Evolutionary conservation across 768 basidiomycete genomes (phyloP).

Genomic region (Aureoboletus auriporus): DNA sequence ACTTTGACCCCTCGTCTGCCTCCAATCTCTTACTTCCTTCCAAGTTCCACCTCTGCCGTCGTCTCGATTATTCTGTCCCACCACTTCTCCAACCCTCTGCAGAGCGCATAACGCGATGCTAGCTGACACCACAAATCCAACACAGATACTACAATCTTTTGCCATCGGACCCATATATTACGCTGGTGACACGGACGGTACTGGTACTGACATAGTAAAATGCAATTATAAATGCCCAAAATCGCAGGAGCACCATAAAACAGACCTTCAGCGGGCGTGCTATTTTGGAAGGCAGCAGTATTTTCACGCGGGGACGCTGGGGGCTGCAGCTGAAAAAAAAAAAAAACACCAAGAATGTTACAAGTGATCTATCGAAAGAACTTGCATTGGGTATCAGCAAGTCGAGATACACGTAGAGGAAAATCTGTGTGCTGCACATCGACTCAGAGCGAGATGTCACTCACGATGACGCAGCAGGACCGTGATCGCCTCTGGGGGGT

Average conservation of each 20-base stretch:
- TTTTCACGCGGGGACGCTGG: constrained; percentile 36
- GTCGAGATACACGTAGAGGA: constrained; percentile 44
- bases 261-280: constrained; percentile 43
- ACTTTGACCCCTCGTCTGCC: too few relatives aligned
- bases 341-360: constrained; percentile 43
- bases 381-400: constrained; percentile 40
- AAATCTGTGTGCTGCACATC: constrained; percentile 32
- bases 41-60: background rate
- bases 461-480: constrained; percentile 57
- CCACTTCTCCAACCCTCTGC: constrained; percentile 28
- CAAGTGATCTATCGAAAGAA: constrained; percentile 32
- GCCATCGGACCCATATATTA: constrained; percentile 53
- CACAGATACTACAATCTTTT: constrained; percentile 43
- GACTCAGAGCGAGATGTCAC: constrained; percentile 4
- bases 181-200: constrained; percentile 49
- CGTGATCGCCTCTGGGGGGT: constrained; percentile 47
- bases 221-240: constrained; percentile 35
- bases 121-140: constrained; percentile 34
- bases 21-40: too few relatives aligned
- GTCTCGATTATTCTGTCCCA: constrained; percentile 2
- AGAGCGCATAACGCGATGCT: constrained; percentile 27
- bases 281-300: constrained; percentile 33
- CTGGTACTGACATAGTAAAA: constrained; percentile 35
- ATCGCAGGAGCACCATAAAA: constrained; percentile 39
- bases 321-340: constrained; percentile 36